Conservation (phyloP, 179 eudicot genomes). For the Patellifolia procumbens region DNA sequence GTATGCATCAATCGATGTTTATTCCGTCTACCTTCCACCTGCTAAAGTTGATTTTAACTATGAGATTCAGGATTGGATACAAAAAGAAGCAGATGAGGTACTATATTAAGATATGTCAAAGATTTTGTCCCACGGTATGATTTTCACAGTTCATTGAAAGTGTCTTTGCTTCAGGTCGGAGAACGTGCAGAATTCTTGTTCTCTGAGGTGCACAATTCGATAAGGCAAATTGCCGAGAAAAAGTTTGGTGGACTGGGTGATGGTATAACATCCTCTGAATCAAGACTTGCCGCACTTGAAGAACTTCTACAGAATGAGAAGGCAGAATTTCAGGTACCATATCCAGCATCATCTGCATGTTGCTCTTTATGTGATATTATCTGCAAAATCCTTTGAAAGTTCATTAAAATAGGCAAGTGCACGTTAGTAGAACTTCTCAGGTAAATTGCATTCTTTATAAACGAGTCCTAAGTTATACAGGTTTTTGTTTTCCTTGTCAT, state of each 20-base stretch:
- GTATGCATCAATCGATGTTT: constrained; percentile 95
- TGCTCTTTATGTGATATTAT: background rate
- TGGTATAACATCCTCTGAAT: constrained; percentile 40
- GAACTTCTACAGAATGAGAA: constrained; percentile 67
- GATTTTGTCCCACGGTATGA: background rate
- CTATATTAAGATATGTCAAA: background rate
- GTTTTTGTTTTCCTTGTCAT: too few relatives aligned
- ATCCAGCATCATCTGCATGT: constrained; percentile 13
- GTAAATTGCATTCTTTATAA: too few relatives aligned
- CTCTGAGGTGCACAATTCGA: constrained; percentile 75
- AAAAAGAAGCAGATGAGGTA: constrained; percentile 87
- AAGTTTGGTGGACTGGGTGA: constrained; percentile 35
- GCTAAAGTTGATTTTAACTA: constrained; percentile 74
- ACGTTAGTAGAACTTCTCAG: too few relatives aligned
- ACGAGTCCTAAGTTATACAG: background rate
- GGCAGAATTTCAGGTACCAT: constrained; percentile 71
- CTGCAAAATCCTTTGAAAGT: constrained; percentile 10
- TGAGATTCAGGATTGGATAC: constrained; percentile 80
- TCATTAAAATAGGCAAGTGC: background rate
- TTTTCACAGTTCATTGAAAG: constrained; percentile 3
- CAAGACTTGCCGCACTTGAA: constrained; percentile 67
- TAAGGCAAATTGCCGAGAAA: constrained; percentile 63
- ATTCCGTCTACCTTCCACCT: constrained; percentile 93
- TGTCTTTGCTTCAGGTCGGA: constrained; percentile 53
- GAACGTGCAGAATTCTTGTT: constrained; percentile 69